Percentiles rank a stretch among this genome's conserved stretches.
phyloP scores from a whole-genome alignment of 352 stramenopile species.

The Phytophthora hibernalis region DNA sequence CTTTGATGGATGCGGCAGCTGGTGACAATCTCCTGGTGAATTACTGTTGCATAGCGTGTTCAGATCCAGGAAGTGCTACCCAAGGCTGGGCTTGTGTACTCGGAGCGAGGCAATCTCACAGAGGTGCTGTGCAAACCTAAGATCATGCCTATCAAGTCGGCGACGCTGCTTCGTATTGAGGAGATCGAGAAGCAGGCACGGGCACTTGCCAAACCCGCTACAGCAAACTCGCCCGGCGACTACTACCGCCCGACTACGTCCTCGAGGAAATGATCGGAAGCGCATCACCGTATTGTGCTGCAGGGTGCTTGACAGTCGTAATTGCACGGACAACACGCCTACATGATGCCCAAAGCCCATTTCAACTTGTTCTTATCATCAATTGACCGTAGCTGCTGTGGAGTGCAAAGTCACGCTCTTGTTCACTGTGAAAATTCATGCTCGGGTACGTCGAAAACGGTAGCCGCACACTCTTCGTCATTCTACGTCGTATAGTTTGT shows the following conservation, averaged over 20 bases:
- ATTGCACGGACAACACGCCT: neutral
- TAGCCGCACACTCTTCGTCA: neutral
- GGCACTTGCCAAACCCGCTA: conserved; percentile 38
- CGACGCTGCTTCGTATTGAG: conserved; percentile 85
- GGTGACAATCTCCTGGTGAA: neutral
- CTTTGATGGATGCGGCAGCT: neutral
- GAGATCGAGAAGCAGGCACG: conserved; percentile 83
- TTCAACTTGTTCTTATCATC: conserved; percentile 1
- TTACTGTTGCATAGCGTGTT: conserved; percentile 49
- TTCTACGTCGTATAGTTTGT: conserved; percentile 18
- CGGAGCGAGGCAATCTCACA: conserved; percentile 83
- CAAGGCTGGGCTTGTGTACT: conserved; percentile 91
- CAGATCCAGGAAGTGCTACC: conserved; percentile 88
- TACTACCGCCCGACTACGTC: conserved; percentile 27
- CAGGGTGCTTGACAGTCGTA: too few species aligned
- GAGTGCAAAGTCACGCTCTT: neutral
- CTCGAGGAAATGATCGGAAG: conserved; percentile 23
- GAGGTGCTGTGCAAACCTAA: conserved; percentile 92
- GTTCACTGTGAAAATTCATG: conserved; percentile 17
- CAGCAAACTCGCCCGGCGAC: conserved; percentile 22
- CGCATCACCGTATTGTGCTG: neutral
- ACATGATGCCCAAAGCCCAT: neutral
- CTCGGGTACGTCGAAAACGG: neutral
- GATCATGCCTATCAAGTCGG: conserved; percentile 91
- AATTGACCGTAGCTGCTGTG: neutral